These are phyloP conservation scores for Pythium dissotocum DNA, from an alignment of 352 stramenopile genomes.

Conservation along the genomic window DNA sequence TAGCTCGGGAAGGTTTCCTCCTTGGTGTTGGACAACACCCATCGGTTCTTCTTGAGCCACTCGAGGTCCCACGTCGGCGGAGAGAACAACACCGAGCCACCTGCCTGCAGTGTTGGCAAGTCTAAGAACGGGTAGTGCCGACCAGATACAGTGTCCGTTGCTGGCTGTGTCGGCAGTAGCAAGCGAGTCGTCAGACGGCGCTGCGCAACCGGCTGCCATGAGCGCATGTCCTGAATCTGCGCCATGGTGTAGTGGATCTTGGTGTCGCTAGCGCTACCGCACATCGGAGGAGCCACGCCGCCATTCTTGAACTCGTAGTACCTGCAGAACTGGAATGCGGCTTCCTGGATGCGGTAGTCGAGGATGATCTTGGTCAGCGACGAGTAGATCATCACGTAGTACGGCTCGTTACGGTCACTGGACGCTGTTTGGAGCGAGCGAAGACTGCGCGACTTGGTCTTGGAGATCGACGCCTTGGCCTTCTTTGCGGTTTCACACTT, in stretches of 20 bases:
- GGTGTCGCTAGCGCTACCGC: background rate
- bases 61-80: conserved; percentile 6
- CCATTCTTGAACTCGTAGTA: conserved; percentile 23
- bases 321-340: conserved; percentile 24
- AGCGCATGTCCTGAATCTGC: conserved; percentile 19
- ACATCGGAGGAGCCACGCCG: conserved; percentile 14
- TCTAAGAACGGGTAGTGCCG: conserved; percentile 8
- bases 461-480: background rate
- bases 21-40: background rate
- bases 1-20: conserved; percentile 5
- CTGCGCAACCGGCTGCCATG: background rate
- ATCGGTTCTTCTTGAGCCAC: conserved; percentile 12
- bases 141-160: background rate
- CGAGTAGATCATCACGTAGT: conserved; percentile 16
- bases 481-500: background rate
- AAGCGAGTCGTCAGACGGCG: background rate
- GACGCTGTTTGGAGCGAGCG: background rate
- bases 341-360: conserved; percentile 16
- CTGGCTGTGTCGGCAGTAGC: conserved; percentile 11
- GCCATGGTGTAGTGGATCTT: conserved; percentile 11
- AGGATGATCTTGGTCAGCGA: conserved; percentile 11
- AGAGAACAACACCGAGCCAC: background rate
- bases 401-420: conserved; percentile 9
- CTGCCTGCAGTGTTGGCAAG: background rate
- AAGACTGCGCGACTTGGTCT: background rate